Evolutionary conservation across 2,329 filamentous ascomycete genomes (phyloP), one percentile per base, ranked within the genome.

Genomic region (Byssothecium circinans): DNA sequence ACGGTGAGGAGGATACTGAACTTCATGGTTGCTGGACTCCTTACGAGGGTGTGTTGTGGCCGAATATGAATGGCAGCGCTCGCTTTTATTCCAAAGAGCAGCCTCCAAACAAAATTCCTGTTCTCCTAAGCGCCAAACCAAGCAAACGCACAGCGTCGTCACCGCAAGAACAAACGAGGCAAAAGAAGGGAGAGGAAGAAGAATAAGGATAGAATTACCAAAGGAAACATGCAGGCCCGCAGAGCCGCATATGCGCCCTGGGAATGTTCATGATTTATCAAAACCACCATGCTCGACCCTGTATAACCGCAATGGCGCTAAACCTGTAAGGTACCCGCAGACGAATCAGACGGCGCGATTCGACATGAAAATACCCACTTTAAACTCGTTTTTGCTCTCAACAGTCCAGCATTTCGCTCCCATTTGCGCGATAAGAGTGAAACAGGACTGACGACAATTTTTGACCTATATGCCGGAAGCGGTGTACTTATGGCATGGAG

Each of bases 281-380:
- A 29, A 38, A 25, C 12, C 20, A 4, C 37, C 37, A 40, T 40
- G 37, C 29, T 32, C 29, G 29, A 32, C 12, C 29, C 14, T 12
- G 29, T 14, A 32, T n/a, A 32, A 12, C 8, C 20, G 14, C 22
- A 25, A 22, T 40, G 8, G 14, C 37, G 15, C 14, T 23, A 29
- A 14, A 8, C 4, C 4, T 25, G 18, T 40, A 5, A 18, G 15
- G n/a, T 14, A 40, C 8, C 12, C 7, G 8, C 14, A 40, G 30
- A 29, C 41, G 32, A 43, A 43, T 34, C 32, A 43, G 11, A 22
- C 30, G 3, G 30, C 32, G 32, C 18, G n/a, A 4, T 8, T 25
- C 32, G 41, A 43, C 30, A 43, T 36, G 41, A 35, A 23, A 34
- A 5, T 25, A 35, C 20, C 41, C 29, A 43, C 41, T 43, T 35